phyloP scores from a whole-genome alignment of 1,139 yeast genomes.

The Debaryomyces coudertii region DNA sequence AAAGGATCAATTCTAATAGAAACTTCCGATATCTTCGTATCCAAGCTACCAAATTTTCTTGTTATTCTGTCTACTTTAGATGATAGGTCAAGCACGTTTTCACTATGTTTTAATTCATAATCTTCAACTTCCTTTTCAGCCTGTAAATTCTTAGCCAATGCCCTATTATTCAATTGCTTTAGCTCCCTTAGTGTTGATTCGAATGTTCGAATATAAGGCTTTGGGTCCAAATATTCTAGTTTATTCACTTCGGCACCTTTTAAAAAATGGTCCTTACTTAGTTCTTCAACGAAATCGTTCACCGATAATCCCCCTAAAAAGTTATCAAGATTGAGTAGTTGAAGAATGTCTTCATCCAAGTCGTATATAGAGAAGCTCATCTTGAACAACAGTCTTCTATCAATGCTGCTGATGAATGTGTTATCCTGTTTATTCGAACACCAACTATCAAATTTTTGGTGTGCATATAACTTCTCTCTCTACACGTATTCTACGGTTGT shows the following conservation, averaged over 20 bases:
- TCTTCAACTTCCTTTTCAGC: conserved; percentile 60
- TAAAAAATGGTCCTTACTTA: conserved; percentile 69
- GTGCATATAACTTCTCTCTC: neutral
- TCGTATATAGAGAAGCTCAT: conserved; percentile 53
- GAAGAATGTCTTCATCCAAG: conserved; percentile 72
- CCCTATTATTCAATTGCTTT: conserved; percentile 58
- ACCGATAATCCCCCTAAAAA: conserved; percentile 73
- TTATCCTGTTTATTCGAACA: neutral
- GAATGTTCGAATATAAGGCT: conserved; percentile 91
- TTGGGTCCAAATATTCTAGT: conserved; percentile 74
- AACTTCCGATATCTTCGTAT: conserved; percentile 60
- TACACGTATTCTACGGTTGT: neutral
- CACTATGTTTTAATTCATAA: conserved; percentile 69
- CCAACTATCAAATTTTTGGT: neutral
- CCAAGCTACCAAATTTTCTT: conserved; percentile 58
- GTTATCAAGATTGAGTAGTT: conserved; percentile 68
- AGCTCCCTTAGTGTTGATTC: conserved; percentile 82
- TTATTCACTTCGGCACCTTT: conserved; percentile 59
- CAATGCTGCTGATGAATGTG: neutral
- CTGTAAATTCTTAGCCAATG: conserved; percentile 48
- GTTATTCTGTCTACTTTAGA: conserved; percentile 48
- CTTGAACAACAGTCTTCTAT: neutral
- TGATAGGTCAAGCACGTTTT: conserved; percentile 62
- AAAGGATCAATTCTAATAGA: conserved; percentile 70
- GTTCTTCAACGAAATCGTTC: conserved; percentile 79